Evolutionary conservation across 2,329 filamentous ascomycete genomes (phyloP).

Genomic region (Ceratocystis smalleyi): DNA sequence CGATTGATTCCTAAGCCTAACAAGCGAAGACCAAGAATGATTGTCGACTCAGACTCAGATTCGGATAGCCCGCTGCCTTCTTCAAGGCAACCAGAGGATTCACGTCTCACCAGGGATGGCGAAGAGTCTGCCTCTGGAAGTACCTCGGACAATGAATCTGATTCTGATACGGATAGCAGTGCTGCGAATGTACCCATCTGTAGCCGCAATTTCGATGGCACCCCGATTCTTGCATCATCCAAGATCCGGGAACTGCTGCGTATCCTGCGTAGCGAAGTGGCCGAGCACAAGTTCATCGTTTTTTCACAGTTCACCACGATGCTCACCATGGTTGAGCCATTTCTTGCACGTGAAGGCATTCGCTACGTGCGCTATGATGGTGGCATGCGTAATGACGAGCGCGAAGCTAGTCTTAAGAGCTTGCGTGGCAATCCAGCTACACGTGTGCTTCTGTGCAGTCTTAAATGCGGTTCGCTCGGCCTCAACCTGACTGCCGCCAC

Average conservation of each 20-base stretch:
- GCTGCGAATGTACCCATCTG: neutral
- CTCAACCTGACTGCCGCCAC: conserved; percentile 90
- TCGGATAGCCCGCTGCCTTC: conserved; percentile 19
- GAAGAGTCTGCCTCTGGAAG: neutral
- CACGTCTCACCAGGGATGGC: neutral
- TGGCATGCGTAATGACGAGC: conserved; percentile 81
- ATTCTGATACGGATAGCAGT: conserved; percentile 20
- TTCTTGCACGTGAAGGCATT: conserved; percentile 59
- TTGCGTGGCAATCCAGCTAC: conserved; percentile 61
- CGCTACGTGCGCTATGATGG: conserved; percentile 84
- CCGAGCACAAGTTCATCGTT: conserved; percentile 88
- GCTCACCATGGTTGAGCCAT: conserved; percentile 90
- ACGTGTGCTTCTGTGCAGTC: conserved; percentile 74
- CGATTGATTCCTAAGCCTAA: conserved; percentile 17
- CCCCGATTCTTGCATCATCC: conserved; percentile 52
- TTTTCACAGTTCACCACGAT: conserved; percentile 98
- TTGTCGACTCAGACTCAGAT: conserved; percentile 19
- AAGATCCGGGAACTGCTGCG: conserved; percentile 79
- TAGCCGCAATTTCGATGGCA: conserved; percentile 19
- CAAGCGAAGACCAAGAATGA: neutral
- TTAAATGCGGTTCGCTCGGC: conserved; percentile 85
- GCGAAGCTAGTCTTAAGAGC: conserved; percentile 68
- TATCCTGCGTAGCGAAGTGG: conserved; percentile 63
- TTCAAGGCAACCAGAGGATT: neutral
- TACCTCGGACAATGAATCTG: conserved; percentile 18